Conservation (phyloP, 179 eudicot genomes). For the Silene noctiflora region DNA sequence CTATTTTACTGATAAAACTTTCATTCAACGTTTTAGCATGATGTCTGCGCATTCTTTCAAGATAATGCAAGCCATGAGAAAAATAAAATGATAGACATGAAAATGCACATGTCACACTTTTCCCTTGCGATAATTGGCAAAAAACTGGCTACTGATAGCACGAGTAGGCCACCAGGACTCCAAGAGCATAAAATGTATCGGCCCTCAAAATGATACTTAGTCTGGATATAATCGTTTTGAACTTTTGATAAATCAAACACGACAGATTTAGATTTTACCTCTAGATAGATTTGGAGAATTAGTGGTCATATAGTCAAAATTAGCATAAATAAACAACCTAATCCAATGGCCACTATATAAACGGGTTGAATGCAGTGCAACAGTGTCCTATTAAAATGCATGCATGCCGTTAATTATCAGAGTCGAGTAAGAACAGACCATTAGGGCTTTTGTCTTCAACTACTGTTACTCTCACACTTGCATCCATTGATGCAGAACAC, state of each 20-base stretch:
- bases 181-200: too few relatives aligned
- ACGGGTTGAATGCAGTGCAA: not conserved
- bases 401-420: not conserved
- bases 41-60: not conserved
- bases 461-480: constrained; percentile 81
- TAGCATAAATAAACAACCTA: not conserved
- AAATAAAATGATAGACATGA: not conserved
- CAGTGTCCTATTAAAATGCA: not conserved
- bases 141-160: too few relatives aligned
- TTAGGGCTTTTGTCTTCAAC: constrained; percentile 49
- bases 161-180: too few relatives aligned
- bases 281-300: too few relatives aligned
- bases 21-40: not conserved
- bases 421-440: constrained; percentile 29
- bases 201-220: too few relatives aligned
- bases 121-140: too few relatives aligned
- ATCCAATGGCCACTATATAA: not conserved
- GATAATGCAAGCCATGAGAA: not conserved
- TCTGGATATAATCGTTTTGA: too few relatives aligned
- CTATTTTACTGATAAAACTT: too few relatives aligned
- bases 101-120: not conserved
- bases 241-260: too few relatives aligned
- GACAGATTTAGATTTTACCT: too few relatives aligned
- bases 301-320: too few relatives aligned
- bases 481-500: constrained; percentile 82